Percentiles rank a stretch among this genome's conserved stretches.
phyloP scores from a whole-genome alignment of 768 basidiomycete genomes.

The Lactarius pseudohatsudake region DNA sequence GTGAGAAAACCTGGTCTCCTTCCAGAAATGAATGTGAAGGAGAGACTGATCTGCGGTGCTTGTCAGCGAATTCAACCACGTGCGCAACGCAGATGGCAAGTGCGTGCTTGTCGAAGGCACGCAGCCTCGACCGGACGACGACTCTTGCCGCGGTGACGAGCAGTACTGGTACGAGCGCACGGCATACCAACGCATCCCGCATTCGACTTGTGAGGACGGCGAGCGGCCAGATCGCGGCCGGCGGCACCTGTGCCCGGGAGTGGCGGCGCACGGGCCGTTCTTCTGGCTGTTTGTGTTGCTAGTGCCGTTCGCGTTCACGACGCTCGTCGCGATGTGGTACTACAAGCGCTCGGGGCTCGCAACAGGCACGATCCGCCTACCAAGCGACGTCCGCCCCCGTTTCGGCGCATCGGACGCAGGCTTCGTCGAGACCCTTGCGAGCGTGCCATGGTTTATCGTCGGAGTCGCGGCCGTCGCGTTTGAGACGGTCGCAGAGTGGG shows the following conservation, averaged over 20 bases:
- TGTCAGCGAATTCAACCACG: constrained; percentile 88
- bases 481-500: constrained; percentile 56
- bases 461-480: constrained; percentile 74
- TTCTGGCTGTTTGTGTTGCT: constrained; percentile 85
- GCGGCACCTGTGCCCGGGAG: constrained; percentile 77
- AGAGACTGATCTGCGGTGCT: neutral
- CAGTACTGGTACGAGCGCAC: constrained; percentile 95
- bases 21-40: neutral
- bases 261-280: constrained; percentile 65
- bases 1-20: constrained; percentile 43
- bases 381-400: constrained; percentile 43
- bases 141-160: constrained; percentile 57
- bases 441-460: constrained; percentile 86
- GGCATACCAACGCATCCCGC: constrained; percentile 84
- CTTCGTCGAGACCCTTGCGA: constrained; percentile 70
- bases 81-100: constrained; percentile 61
- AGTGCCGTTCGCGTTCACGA: constrained; percentile 76
- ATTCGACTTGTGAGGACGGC: constrained; percentile 85
- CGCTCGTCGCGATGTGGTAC: constrained; percentile 78
- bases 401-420: constrained; percentile 46
- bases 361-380: constrained; percentile 78
- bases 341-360: constrained; percentile 70
- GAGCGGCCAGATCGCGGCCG: constrained; percentile 72
- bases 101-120: constrained; percentile 81
- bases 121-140: constrained; percentile 58